Evolutionary conservation across 495 filamentous ascomycete species (phyloP), one percentile per base, ranked within the genome.

Genomic region (Haplographium delicatum): DNA sequence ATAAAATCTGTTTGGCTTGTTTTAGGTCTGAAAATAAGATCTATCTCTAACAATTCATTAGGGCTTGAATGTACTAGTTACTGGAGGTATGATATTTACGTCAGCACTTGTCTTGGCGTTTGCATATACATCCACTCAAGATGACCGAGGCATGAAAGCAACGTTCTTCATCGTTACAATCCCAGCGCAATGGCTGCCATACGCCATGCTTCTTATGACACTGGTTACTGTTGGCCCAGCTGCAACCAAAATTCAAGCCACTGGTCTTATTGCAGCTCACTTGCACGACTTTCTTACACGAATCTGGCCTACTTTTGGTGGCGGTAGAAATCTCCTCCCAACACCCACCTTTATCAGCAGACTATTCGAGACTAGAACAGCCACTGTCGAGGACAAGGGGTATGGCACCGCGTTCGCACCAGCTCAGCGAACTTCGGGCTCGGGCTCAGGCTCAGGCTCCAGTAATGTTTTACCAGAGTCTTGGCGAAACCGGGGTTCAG

Each of bases 201-300:
- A 77, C 68, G 83, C 81, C 52, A 84, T 91, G 74, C 73, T 95
- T 13, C 56, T 80, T 13, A 63, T 83, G 53, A 84, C 83, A 16
- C 68, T 91, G 26, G 69, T 96, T 19, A 71, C 73, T 41, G 62
- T 50, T 5, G 74, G 72, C 4, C 74, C 71, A 39, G 39, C 63
- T 1, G 64, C 66, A 7, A 74, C 79, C 3, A 46, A 82, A 50
- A 43, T 73, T 8, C 81, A 89, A 44, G 57, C 72, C 31, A 85
- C 70, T 15, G 91, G 90, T 15, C 74, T 96, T 23, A 42, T 91
- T 30, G 87, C 87, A 15, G 90, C 89, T 19, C 91, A 95, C 63
- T 62, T 89, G 19, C 86, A 89, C 63, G 85, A 95, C 59, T 96
- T 95, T 60, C 63, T 94, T 37, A 89, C 85, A 2, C 76, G 83